Evolutionary conservation across 2,329 filamentous ascomycete species (phyloP).

Genomic region (Cryphonectria nitschkei): DNA sequence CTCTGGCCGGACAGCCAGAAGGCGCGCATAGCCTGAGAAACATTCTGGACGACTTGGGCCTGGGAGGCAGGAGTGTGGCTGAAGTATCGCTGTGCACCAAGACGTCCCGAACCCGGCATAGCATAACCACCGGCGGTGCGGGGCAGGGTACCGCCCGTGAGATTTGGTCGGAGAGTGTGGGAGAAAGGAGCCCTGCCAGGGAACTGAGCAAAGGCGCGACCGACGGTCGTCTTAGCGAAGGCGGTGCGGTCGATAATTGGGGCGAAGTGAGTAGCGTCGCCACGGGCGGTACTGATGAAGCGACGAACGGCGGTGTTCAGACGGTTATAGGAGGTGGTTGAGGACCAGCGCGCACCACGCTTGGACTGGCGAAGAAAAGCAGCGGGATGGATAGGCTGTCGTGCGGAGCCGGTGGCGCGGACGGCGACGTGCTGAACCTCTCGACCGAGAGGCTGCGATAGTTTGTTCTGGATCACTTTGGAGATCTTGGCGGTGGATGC

Average conservation of each 20-base stretch:
- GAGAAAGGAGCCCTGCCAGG: conserved; percentile 84
- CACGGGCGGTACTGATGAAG: conserved; percentile 52
- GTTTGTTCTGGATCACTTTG: conserved; percentile 54
- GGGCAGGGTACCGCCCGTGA: conserved; percentile 84
- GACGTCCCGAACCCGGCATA: conserved; percentile 67
- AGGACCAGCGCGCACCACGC: conserved; percentile 52
- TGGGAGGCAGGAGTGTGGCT: conserved; percentile 84
- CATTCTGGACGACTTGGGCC: conserved; percentile 90
- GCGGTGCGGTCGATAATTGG: conserved; percentile 52
- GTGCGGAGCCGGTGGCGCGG: conserved; percentile 43
- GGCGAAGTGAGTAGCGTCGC: conserved; percentile 39
- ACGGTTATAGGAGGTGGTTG: conserved; percentile 47
- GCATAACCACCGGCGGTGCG: conserved; percentile 89
- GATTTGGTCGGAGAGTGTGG: conserved; percentile 84
- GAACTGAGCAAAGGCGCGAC: conserved; percentile 60
- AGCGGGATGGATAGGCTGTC: conserved; percentile 57
- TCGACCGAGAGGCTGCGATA: conserved; percentile 51
- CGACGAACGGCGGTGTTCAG: conserved; percentile 52
- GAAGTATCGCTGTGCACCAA: conserved; percentile 81
- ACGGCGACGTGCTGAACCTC: conserved; percentile 52
- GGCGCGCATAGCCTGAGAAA: conserved; percentile 88
- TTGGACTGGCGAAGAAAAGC: conserved; percentile 56
- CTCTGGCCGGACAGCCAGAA: conserved; percentile 93
- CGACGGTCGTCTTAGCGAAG: conserved; percentile 53
- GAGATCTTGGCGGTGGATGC: conserved; percentile 48